Evolutionary conservation across 2,329 filamentous ascomycete species (phyloP), one percentile per base, ranked within the genome.

Genomic region (Exophiala oligosperma): DNA sequence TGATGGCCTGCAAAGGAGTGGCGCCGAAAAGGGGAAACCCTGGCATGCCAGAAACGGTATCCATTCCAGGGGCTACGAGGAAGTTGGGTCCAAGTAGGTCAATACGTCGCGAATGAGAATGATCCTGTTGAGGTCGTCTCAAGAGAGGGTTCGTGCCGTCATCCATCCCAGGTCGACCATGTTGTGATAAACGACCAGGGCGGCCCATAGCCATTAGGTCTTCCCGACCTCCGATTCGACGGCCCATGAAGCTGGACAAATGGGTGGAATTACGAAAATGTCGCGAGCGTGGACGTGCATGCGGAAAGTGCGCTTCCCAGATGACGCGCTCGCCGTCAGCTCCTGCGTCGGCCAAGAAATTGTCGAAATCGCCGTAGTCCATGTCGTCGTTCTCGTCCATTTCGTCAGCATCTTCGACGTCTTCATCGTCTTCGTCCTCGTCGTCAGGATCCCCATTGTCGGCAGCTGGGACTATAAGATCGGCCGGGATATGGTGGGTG

Each of bases 61-160:
- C 55, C 21, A 63, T 46, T 23, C 56, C 61, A 23, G 49, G 58
- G 4, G 58, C 51, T 12, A 60, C 26, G 3, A 57, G 49, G 38
- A 56, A 54, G 35, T 52, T 70, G 58, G 75, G 77, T 32, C 68
- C 68, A 40, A 67, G 32, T 32, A 62, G 49, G 29, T 76, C 73
- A 41, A 49, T 8, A 51, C 57, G 43, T 8, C 44, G 43, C 29
- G 24, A 56, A 68, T 64, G 26, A 66, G 65, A 49, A 70, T 72
- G 53, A 72, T 75, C 47, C n/a, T 48, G 54, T 40, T 60, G 56
- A 47, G 74, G 73, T 56, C 90, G 87, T 64, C 92, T 88, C 54
- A 97, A 84, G 11, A 97, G 80, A 44, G 93, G 93, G 69, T 97
- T 97, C 23, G 86, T 81, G 2, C 91, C 92, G 70, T 97, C 92